phyloP scores from a whole-genome alignment of 352 stramenopile species.

The Pythium graminicola region DNA sequence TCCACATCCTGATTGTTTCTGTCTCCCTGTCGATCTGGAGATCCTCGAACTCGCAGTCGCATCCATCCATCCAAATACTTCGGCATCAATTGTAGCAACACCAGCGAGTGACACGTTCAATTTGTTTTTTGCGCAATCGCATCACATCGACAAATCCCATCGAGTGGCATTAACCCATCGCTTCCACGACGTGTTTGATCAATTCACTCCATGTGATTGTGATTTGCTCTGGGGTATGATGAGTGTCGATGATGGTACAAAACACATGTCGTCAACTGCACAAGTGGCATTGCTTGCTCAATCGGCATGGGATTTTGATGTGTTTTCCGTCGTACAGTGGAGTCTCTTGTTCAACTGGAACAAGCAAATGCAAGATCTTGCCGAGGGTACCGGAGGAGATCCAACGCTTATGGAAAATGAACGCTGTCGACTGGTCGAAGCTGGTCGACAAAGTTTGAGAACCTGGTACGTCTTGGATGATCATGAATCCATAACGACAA shows the following conservation, averaged over 20 bases:
- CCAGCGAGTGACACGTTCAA: slow-evolving; percentile 69
- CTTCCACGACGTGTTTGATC: slow-evolving; percentile 33
- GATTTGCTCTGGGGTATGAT: slow-evolving; percentile 74
- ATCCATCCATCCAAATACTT: slow-evolving; percentile 6
- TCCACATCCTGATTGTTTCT: slow-evolving; percentile 77
- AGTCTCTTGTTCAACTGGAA: slow-evolving; percentile 35
- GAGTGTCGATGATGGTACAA: slow-evolving; percentile 42
- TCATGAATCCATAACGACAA: not conserved
- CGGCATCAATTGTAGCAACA: slow-evolving; percentile 21
- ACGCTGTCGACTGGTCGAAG: slow-evolving; percentile 23
- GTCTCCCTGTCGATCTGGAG: slow-evolving; percentile 70
- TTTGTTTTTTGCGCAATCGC: slow-evolving; percentile 36
- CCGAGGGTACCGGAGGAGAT: not conserved
- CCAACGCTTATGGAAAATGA: not conserved
- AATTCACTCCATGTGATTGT: slow-evolving; percentile 65
- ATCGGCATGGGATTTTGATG: slow-evolving; percentile 66
- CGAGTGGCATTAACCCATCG: not conserved
- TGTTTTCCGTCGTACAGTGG: slow-evolving; percentile 67
- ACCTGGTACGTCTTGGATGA: slow-evolving; percentile 59
- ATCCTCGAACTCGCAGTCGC: slow-evolving; percentile 45
- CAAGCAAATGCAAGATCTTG: not conserved
- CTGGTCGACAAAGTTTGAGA: slow-evolving; percentile 33
- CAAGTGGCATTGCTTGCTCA: slow-evolving; percentile 50
- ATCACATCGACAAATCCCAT: not conserved
- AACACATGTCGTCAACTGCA: slow-evolving; percentile 37